These are phyloP conservation scores for Geum urbanum DNA, from an alignment of 306 rosid species.

Conservation along the genomic window DNA sequence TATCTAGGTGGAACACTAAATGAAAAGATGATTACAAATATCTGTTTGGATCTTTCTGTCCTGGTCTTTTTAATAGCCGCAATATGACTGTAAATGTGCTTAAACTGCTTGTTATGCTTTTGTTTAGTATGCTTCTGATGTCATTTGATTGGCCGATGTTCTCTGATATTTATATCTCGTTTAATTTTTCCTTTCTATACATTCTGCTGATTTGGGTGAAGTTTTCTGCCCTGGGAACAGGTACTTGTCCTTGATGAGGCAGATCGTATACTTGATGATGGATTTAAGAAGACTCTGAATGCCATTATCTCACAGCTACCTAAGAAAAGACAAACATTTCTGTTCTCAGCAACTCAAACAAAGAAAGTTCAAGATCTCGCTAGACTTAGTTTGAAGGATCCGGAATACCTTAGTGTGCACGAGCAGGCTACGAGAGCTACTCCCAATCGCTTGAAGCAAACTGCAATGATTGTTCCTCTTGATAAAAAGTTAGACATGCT, in stretches of 20 bases:
- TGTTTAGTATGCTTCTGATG: background rate
- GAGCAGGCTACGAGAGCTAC: slow-evolving; percentile 81
- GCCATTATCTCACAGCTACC: slow-evolving; percentile 89
- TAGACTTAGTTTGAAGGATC: slow-evolving; percentile 91
- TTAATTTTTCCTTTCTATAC: background rate
- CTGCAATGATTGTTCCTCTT: slow-evolving; percentile 68
- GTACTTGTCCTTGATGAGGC: slow-evolving; percentile 95
- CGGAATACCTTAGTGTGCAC: slow-evolving; percentile 90
- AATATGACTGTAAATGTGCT: background rate
- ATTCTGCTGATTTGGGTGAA: slow-evolving; percentile 34
- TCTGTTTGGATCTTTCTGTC: background rate
- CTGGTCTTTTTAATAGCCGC: background rate
- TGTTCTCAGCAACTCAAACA: slow-evolving; percentile 92
- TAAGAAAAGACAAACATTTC: slow-evolving; percentile 78
- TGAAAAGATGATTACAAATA: background rate
- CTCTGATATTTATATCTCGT: background rate
- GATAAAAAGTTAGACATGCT: slow-evolving; percentile 78
- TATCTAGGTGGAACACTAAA: background rate
- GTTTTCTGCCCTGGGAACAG: slow-evolving; percentile 50
- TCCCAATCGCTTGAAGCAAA: slow-evolving; percentile 70
- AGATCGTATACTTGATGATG: slow-evolving; percentile 79
- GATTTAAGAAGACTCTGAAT: slow-evolving; percentile 68
- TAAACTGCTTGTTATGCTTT: background rate
- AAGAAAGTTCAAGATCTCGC: slow-evolving; percentile 86
- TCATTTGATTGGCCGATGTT: background rate